Base-by-base conservation (phyloP, 2,329 filamentous ascomycete genomes). In the Plenodomus biglobosus region DNA sequence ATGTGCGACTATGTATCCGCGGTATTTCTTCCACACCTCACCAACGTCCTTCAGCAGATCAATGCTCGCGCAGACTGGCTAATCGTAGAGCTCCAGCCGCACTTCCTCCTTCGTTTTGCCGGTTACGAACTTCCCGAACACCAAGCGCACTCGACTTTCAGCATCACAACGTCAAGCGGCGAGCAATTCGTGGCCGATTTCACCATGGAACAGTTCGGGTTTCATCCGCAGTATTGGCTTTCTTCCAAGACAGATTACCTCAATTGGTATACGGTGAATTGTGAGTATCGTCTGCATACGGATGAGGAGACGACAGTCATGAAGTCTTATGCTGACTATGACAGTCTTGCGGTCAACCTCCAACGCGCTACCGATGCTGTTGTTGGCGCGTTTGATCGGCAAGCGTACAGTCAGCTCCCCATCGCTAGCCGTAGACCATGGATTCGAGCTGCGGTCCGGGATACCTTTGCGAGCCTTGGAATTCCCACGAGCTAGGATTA, bases 171-270 rank as follows among this genome's bases (percentile, higher is more conserved):
- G 1, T 16, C 20, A 10, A 32, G 24, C 8, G 20, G 36, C 17
- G 17, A 48, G 15, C 17, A 41, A 13, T 48, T 42, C n/a, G 32
- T 45, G 10, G 41, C 45, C 1, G 38, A 52, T 22, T 52, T 52
- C 18, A 48, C 38, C 5, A 15, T 45, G 5, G 38, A 48, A 20
- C 44, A 52, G 13, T 42, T 48, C 10, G 45, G 45, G 8, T 45
- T 36, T n/a, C 7, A 19, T 3, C 17, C 8, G 4, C 8, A 16
- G 4, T 16, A 34, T 3, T 44, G 46, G 30, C 37, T 48, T n/a
- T 27, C 5, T n/a, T 15, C 24, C 3, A 40, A 40, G 46, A 1
- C 30, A 2, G 15, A 39, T 2, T 48, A 48, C 17, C 18, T 48
- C 2, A 6, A 42, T 2, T 3, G 6, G 7, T 42, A 15, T 30